Evolutionary conservation across 768 basidiomycete species (phyloP), one percentile per base, ranked within the genome.

Genomic region (Imleria badia): DNA sequence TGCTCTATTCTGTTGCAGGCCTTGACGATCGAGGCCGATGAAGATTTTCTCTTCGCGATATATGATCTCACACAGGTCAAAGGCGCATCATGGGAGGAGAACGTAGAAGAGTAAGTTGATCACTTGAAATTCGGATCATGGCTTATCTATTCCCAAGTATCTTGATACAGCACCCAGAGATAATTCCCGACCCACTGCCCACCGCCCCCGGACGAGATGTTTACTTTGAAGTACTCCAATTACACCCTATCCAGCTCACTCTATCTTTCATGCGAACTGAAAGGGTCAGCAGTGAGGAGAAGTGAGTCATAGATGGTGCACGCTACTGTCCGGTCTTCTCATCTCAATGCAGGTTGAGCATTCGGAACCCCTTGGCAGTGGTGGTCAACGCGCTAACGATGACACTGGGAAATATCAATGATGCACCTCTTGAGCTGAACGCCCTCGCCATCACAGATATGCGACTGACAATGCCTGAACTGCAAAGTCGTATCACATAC

Each of bases 191-290:
- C 55, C 89, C 92, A n/a, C 74, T 74, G 30, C 78, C 79, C 5
- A 79, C 81, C n/a, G 77, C 81, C 13, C 75, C 74, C 4, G 91
- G 91, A 33, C 84, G 84, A 69, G 88, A 93, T 55, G 71, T 98
- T 47, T 99, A 98, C 74, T 99, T 99, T 63, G 97, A 99, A 72
- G 83, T 94, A 13, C 79, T 99, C 8, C 92, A 97, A 63, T 77
- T 99, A 29, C 96, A 99, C 58, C 97, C 97, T 7, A 91, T 98
- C 65, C 86, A 87, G 58, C 77, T 99, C 5, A 87, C 91, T 1
- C 72, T 99, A 17, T 98, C 97, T 0, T 99, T 99, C 76, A 96
- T 97, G 91, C 85, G 95, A 17, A 96, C 96, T 1, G 97, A 98
- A 62, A 78, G 91, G 29, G 84, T 96, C 52, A 97, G 89, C 70